A percentile compares a stretch with the other conserved stretches of the same genome.
Evolutionary conservation across 768 basidiomycete genomes (phyloP).

Genomic region (Termitomyces sp.): DNA sequence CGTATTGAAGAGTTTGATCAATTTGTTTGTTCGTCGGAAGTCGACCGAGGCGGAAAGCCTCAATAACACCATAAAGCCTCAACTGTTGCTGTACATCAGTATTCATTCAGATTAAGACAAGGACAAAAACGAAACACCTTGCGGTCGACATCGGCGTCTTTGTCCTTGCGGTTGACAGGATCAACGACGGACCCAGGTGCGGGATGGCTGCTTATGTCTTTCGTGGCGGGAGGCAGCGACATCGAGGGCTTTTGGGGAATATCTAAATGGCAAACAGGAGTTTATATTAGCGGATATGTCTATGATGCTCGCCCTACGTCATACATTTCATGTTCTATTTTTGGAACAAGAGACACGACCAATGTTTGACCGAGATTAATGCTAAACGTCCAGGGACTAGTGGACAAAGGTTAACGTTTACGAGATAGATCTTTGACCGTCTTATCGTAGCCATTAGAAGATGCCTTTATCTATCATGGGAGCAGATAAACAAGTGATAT

Average conservation of each 20-base stretch:
- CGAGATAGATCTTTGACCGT: too few relatives aligned
- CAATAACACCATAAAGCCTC: slow-evolving; percentile 72
- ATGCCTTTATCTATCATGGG: too few relatives aligned
- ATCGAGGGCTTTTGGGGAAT: slow-evolving; percentile 27
- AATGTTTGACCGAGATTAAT: too few relatives aligned
- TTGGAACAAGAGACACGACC: too few relatives aligned
- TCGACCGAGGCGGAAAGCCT: slow-evolving; percentile 75
- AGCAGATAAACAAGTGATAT: too few relatives aligned
- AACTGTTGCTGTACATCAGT: slow-evolving; percentile 33
- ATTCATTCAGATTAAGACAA: background rate
- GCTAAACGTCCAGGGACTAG: too few relatives aligned
- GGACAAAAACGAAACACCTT: slow-evolving; percentile 39
- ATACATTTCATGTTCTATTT: background rate
- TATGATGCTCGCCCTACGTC: slow-evolving; percentile 10
- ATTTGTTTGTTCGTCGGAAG: slow-evolving; percentile 81
- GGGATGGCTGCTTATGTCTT: slow-evolving; percentile 59
- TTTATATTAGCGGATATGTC: slow-evolving; percentile 3
- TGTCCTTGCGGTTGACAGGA: slow-evolving; percentile 54
- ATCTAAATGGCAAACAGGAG: background rate
- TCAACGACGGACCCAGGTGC: slow-evolving; percentile 53
- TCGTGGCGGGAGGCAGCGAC: slow-evolving; percentile 59
- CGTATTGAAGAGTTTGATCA: slow-evolving; percentile 64
- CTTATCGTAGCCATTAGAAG: too few relatives aligned
- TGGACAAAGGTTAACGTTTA: too few relatives aligned
- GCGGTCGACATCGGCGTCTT: slow-evolving; percentile 74